These are phyloP conservation scores for Cadophora sp. DNA, from an alignment of 2,329 filamentous ascomycete species.

Conservation along the genomic window DNA sequence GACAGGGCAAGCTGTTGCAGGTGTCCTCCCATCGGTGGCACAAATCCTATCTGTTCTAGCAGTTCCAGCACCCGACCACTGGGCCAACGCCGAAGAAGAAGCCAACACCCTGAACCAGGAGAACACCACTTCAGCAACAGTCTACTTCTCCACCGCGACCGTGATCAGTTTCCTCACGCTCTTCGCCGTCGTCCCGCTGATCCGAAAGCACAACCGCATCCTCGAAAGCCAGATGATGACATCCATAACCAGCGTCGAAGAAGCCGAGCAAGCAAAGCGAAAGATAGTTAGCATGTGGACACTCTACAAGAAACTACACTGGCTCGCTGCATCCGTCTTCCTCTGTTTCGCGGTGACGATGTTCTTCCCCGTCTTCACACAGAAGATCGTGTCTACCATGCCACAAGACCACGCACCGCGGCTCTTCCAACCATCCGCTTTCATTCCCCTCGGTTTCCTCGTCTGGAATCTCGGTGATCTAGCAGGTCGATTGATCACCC, in stretches of 20 bases:
- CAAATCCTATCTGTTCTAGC: slow-evolving; percentile 85
- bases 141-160: slow-evolving; percentile 91
- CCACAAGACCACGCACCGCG: slow-evolving; percentile 52
- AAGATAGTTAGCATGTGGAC: slow-evolving; percentile 64
- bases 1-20: slow-evolving; percentile 90
- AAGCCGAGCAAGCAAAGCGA: slow-evolving; percentile 56
- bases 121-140: slow-evolving; percentile 76
- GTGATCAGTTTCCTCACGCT: slow-evolving; percentile 74
- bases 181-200: slow-evolving; percentile 75
- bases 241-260: slow-evolving; percentile 58
- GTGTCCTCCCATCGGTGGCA: slow-evolving; percentile 85
- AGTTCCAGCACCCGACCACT: slow-evolving; percentile 56
- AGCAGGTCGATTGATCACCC: slow-evolving; percentile 73
- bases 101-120: slow-evolving; percentile 47
- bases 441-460: slow-evolving; percentile 89
- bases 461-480: slow-evolving; percentile 95
- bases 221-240: slow-evolving; percentile 59
- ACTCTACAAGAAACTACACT: slow-evolving; percentile 80
- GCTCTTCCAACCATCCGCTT: slow-evolving; percentile 75
- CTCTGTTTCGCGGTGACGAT: slow-evolving; percentile 86
- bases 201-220: slow-evolving; percentile 64
- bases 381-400: slow-evolving; percentile 63
- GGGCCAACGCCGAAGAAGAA: slow-evolving; percentile 33
- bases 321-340: slow-evolving; percentile 78
- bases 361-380: slow-evolving; percentile 94